Evolutionary conservation across 2,329 filamentous ascomycete genomes (phyloP).

Genomic region (Trichophyton benhamiae): DNA sequence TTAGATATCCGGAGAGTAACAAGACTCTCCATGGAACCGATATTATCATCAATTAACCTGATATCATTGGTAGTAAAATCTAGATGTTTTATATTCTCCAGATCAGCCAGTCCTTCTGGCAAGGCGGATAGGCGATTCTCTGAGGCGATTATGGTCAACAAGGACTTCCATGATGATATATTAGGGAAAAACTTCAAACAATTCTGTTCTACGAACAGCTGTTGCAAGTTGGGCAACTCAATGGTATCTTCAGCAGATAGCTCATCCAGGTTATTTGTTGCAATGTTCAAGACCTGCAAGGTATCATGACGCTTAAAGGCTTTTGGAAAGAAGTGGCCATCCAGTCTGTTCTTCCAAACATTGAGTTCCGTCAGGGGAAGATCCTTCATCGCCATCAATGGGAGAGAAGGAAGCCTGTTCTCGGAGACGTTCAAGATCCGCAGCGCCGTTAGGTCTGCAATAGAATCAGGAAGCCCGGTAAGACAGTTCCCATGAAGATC

Average conservation of each 20-base stretch:
- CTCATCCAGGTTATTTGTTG: constrained; percentile 57
- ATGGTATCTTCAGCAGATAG: constrained; percentile 41
- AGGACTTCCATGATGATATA: constrained; percentile 58
- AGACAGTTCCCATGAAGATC: constrained; percentile 75
- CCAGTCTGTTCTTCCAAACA: constrained; percentile 65
- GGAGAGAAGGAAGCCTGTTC: constrained; percentile 61
- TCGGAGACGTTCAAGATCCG: constrained; percentile 67
- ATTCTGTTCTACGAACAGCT: constrained; percentile 69
- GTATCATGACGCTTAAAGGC: constrained; percentile 46
- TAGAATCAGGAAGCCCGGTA: constrained; percentile 52
- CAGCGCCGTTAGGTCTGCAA: constrained; percentile 57
- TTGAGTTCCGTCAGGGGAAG: constrained; percentile 62
- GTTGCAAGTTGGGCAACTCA: constrained; percentile 58
- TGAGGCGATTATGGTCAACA: constrained; percentile 62
- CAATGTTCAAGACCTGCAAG: constrained; percentile 65
- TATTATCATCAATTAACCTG: constrained; percentile 57
- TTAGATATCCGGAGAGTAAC: constrained; percentile 64
- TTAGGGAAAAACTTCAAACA: constrained; percentile 61
- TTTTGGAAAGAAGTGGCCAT: constrained; percentile 57
- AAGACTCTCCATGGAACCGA: constrained; percentile 68
- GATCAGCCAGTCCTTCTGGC: constrained; percentile 60
- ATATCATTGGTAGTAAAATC: constrained; percentile 83
- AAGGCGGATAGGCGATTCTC: constrained; percentile 68
- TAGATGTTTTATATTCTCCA: constrained; percentile 58
- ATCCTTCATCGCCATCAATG: constrained; percentile 54